Evolutionary conservation across 1,284 basidiomycete genomes (phyloP), one percentile per base, ranked within the genome.

Genomic region (Athelia psychrophila): DNA sequence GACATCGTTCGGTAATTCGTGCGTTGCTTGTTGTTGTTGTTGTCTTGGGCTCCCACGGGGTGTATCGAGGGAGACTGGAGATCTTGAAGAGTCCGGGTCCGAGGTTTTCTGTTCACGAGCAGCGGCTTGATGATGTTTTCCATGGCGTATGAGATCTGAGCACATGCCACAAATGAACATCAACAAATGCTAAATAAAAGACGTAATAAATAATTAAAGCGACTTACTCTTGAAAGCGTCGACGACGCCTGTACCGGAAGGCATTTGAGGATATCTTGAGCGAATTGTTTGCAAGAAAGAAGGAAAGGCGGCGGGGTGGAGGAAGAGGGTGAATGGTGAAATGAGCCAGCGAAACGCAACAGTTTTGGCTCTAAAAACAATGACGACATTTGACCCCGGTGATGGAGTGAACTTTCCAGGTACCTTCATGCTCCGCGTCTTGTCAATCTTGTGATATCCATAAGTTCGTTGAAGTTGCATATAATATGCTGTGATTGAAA

Each of bases 71-170:
- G 53, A 62, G 63, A 58, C 56, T 61, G 56, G 55, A 60, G 46
- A 44, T 24, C 36, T 40, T 51, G 36, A 66, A 63, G 51, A 64
- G 64, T 36, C 65, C 62, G 54, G 64, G 62, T 54, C 71, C 51
- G 69, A 49, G 51, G 60, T 64, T 55, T 77, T 69, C 25, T 65
- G 63, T 27, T 70, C 68, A 55, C 60, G 61, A 49, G 58, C 6
- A 16, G 32, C 60, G 53, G 76, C 72, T 57, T 74, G 77, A 68
- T 88, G 84, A 62, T 88, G 81, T 71, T 88, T 90, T 65, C 88
- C 88, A 71, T 93, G 88, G 60, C 93, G 82, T 55, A 95, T 90
- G 64, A 95, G 87, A 74, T 92, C 92, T 92, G 59, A 59, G 49
- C 54, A 60, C 58, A 54, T 49, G 53, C 61, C 53, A 51, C 50